Evolutionary conservation across 1,284 basidiomycete genomes (phyloP).

Genomic region (Bjerkandera adusta): DNA sequence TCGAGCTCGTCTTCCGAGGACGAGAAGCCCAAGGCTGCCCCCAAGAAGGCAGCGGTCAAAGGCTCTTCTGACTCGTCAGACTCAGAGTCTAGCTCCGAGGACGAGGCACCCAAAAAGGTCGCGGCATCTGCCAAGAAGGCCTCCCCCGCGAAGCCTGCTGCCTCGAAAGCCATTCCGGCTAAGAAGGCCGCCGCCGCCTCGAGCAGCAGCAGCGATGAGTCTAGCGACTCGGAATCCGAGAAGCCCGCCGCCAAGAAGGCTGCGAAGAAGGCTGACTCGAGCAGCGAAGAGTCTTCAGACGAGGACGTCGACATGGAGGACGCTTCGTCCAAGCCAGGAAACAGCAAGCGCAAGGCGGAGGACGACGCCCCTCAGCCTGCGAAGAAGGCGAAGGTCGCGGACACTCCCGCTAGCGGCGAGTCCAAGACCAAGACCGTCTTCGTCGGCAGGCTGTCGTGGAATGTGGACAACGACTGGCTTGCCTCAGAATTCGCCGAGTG

Average conservation of each 20-base stretch:
- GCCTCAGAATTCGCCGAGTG: slow-evolving; percentile 87
- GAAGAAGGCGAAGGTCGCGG: slow-evolving; percentile 83
- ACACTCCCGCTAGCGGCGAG: slow-evolving; percentile 47
- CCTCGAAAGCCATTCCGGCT: slow-evolving; percentile 24
- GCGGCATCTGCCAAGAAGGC: slow-evolving; percentile 17
- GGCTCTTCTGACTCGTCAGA: slow-evolving; percentile 11
- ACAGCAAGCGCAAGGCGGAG: slow-evolving; percentile 84
- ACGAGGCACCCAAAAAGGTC: slow-evolving; percentile 14
- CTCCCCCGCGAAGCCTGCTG: slow-evolving; percentile 23
- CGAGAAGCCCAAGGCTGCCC: slow-evolving; percentile 26
- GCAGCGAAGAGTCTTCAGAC: slow-evolving; percentile 29
- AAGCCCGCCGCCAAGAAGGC: slow-evolving; percentile 23
- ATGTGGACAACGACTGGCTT: slow-evolving; percentile 96
- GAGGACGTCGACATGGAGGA: slow-evolving; percentile 62
- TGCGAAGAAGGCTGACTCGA: slow-evolving; percentile 20
- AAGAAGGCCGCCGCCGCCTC: slow-evolving; percentile 21
- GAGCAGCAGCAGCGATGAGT: not conserved
- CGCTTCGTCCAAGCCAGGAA: slow-evolving; percentile 35
- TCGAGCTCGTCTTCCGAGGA: slow-evolving; percentile 26
- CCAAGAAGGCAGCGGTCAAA: slow-evolving; percentile 30
- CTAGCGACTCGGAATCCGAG: slow-evolving; percentile 13
- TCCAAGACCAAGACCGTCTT: slow-evolving; percentile 79
- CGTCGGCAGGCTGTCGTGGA: slow-evolving; percentile 95
- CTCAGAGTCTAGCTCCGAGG: slow-evolving; percentile 4
- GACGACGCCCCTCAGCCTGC: slow-evolving; percentile 55